Conservation (phyloP, 192 early-diverging fungal genomes). For the Dissophora ornata region DNA sequence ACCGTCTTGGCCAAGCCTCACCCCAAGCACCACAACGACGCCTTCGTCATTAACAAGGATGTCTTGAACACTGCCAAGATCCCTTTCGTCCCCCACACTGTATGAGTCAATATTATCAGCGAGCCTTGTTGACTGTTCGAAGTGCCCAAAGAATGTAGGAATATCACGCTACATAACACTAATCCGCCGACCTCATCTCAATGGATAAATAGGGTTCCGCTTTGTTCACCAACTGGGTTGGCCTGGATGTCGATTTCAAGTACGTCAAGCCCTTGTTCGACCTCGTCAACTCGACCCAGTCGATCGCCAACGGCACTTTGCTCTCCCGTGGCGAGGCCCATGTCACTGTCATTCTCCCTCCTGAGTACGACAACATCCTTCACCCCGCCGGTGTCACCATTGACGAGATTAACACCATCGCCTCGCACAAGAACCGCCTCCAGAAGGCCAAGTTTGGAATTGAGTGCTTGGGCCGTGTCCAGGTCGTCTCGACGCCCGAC, state of each 20-base stretch:
- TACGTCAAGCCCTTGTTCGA: conserved; percentile 64
- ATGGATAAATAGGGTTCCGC: conserved; percentile 18
- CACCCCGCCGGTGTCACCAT: conserved; percentile 71
- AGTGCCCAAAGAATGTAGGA: too few species aligned
- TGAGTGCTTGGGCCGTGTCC: conserved; percentile 71
- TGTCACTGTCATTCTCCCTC: conserved; percentile 75
- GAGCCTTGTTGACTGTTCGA: background rate
- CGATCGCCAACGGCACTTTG: conserved; percentile 40
- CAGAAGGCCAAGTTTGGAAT: conserved; percentile 65
- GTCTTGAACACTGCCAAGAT: conserved; percentile 58
- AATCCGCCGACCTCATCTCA: background rate
- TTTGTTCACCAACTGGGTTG: conserved; percentile 62
- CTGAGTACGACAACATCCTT: conserved; percentile 69
- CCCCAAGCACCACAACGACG: conserved; percentile 16
- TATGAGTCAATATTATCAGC: background rate
- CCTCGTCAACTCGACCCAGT: conserved; percentile 55
- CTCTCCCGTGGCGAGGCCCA: conserved; percentile 71
- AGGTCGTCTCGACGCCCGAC: conserved; percentile 31
- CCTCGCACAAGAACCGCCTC: conserved; percentile 56
- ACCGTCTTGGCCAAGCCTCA: conserved; percentile 31
- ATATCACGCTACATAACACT: background rate
- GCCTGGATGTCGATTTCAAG: conserved; percentile 69
- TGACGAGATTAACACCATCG: conserved; percentile 70
- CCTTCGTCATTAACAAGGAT: conserved; percentile 44
- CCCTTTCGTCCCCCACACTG: conserved; percentile 60